Evolutionary conservation across 1,284 basidiomycete genomes (phyloP), one percentile per base, ranked within the genome.

Genomic region (Cutaneotrichosporon curvatum): DNA sequence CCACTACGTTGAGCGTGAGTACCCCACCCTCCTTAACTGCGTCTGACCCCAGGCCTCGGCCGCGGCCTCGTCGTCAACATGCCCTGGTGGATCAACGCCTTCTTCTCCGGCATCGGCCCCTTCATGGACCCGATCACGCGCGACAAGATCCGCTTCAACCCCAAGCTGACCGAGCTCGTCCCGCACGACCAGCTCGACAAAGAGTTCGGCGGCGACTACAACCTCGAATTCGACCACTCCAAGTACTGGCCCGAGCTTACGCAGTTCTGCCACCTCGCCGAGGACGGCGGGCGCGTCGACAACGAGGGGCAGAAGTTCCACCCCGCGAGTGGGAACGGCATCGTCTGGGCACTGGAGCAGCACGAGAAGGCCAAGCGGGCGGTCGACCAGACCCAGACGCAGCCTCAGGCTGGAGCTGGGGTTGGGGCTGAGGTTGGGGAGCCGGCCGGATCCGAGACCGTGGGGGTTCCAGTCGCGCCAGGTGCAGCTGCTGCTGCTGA

Each of bases 131-230:
- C 89, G 5, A 79, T 90, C 36, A 94, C 90, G 0, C 78, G 85
- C 45, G 87, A 89, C 59, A 94, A 94, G 84, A 87, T 89, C 80
- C 81, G 82, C 25, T 92, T 94, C 71, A 91, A 94, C 64, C 87
- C 87, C 6, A 77, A 85, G 57, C 75, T 92, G 11, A 69, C 77
- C 19, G 84, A 87, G 47, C 80, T 90, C 34, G 78, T 92, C 20
- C 82, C 85, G 2, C 70, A 71, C 5, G 78, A 79, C 12, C 88
- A 92, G 56, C 79, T 94, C 8, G 86, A 89, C 60, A 78, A 79
- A 2, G 84, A 87, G 58, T 87, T 88, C 58, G 87, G 87, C 15
- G 89, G 90, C 4, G 75, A 80, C 8, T 81, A 84, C 65, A 76
- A 81, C 51, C 90, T 80, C 60, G 76, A 85, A 59, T 92, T 86